Evolutionary conservation across 2,329 filamentous ascomycete genomes (phyloP), one percentile per base, ranked within the genome.

Genomic region (Penicillium sp.): DNA sequence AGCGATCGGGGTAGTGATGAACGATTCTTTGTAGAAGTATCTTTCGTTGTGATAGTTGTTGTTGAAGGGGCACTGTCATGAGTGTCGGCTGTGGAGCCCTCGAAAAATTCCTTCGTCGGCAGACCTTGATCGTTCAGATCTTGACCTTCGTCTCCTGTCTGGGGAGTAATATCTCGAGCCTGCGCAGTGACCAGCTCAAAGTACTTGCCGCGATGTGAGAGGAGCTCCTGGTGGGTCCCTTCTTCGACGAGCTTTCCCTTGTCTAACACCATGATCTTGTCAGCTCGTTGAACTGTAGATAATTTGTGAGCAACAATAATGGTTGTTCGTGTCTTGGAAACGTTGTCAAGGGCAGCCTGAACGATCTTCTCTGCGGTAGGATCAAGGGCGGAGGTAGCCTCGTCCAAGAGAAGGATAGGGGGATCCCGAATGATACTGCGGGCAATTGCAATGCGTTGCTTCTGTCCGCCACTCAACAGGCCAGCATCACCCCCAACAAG

Each of bases 381-480:
- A 62, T 77, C 75, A 35, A 78, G 64, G 6, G 75, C 68, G 6
- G 75, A 71, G 1, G 75, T 77, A 5, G 75, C 75, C 62, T 78
- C 75, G 52, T 78, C 75, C 6, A 78, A 65, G n/a, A 78, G 69
- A 7, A 97, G 84, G 71, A 97, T 83, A 78, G 91, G 92, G 0
- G 92, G 92, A 69, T 96, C 89, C 8, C 89, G 92, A 26, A 96
- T 90, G 57, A 96, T 86, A 21, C 92, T 92, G 67, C 91, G 84
- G 3, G 93, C 91, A 73, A 97, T 93, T 7, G 92, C 91, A 70
- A 97, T 94, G 65, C 93, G 90, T 77, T 97, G 93, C 76, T 95
- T 86, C 74, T 96, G 92, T 0, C 93, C 93, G 0, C 91, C 91
- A 55, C 72, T 74, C 23, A 75, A 38, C 38, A 69, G 69, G 13